Percentiles rank a stretch among this genome's conserved stretches.
Conservation (phyloP, 306 rosid species). For the Prunus armeniaca region DNA sequence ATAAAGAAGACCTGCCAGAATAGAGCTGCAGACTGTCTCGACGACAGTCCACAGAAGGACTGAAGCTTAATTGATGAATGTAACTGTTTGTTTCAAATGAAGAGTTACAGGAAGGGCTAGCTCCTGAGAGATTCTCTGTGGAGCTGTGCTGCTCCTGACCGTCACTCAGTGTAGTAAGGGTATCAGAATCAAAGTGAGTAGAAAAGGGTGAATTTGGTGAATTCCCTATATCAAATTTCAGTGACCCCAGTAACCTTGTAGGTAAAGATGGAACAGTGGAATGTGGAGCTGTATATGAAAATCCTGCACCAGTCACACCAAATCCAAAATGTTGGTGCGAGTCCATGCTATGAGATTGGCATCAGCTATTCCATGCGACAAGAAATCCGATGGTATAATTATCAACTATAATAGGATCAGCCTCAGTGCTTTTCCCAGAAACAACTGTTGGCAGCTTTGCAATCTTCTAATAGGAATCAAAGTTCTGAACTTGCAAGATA, state of each 20-base stretch:
- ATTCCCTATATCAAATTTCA: constrained; percentile 57
- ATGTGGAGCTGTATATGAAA: constrained; percentile 53
- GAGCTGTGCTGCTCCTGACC: constrained; percentile 61
- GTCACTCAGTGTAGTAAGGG: constrained; percentile 52
- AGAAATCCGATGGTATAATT: neutral
- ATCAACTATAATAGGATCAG: constrained; percentile 23
- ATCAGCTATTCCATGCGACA: constrained; percentile 30
- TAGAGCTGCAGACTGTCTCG: constrained; percentile 35
- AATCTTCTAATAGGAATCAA: neutral
- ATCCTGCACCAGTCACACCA: constrained; percentile 48
- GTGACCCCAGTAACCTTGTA: constrained; percentile 50
- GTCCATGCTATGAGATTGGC: constrained; percentile 65
- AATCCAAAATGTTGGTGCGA: constrained; percentile 58
- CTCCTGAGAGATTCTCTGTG: constrained; percentile 55
- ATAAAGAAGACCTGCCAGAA: constrained; percentile 34
- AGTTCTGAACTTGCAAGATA: constrained; percentile 11
- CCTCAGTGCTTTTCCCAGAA: constrained; percentile 1
- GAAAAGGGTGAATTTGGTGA: constrained; percentile 67
- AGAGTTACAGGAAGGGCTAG: constrained; percentile 51
- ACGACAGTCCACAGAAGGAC: constrained; percentile 36
- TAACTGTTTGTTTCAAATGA: constrained; percentile 48
- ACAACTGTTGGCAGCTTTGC: neutral
- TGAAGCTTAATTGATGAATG: constrained; percentile 27
- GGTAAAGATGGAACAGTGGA: constrained; percentile 55
- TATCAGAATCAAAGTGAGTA: constrained; percentile 57